phyloP scores from a whole-genome alignment of 164 flowering plant species.

The Aristolochia californica region DNA sequence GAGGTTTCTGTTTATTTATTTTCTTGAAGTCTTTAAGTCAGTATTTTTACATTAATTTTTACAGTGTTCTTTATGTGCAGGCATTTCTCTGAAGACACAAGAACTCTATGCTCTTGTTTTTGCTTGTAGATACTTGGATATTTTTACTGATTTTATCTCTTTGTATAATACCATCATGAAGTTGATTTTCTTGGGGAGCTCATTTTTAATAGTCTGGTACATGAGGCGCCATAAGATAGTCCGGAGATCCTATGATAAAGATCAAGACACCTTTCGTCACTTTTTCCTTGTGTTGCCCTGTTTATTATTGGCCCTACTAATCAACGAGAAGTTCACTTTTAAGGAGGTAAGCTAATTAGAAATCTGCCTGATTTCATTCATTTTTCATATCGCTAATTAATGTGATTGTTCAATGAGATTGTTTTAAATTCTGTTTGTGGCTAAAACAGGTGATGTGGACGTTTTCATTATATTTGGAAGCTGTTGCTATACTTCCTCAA shows the following conservation, averaged over 20 bases:
- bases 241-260: slow-evolving; percentile 77
- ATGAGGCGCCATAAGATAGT: slow-evolving; percentile 82
- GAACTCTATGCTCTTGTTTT: slow-evolving; percentile 86
- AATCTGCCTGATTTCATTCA: neutral
- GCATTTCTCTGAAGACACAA: slow-evolving; percentile 93
- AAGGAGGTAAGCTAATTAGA: slow-evolving; percentile 41
- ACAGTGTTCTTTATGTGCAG: slow-evolving; percentile 24
- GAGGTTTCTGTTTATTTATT: too few species aligned
- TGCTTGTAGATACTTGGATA: slow-evolving; percentile 79
- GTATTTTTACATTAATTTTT: too few species aligned
- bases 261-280: slow-evolving; percentile 91
- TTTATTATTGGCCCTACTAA: slow-evolving; percentile 58
- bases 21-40: too few species aligned
- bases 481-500: slow-evolving; percentile 97
- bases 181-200: slow-evolving; percentile 83
- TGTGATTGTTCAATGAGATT: neutral
- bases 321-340: slow-evolving; percentile 75
- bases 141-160: slow-evolving; percentile 63
- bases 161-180: slow-evolving; percentile 81
- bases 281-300: slow-evolving; percentile 59
- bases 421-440: too few species aligned
- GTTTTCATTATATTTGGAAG: slow-evolving; percentile 83
- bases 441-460: slow-evolving; percentile 79
- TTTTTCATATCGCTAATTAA: neutral
- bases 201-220: slow-evolving; percentile 92